Base-by-base conservation (phyloP, 371 early-diverging fungal genomes). In the Syncephalastrum contaminatum region DNA sequence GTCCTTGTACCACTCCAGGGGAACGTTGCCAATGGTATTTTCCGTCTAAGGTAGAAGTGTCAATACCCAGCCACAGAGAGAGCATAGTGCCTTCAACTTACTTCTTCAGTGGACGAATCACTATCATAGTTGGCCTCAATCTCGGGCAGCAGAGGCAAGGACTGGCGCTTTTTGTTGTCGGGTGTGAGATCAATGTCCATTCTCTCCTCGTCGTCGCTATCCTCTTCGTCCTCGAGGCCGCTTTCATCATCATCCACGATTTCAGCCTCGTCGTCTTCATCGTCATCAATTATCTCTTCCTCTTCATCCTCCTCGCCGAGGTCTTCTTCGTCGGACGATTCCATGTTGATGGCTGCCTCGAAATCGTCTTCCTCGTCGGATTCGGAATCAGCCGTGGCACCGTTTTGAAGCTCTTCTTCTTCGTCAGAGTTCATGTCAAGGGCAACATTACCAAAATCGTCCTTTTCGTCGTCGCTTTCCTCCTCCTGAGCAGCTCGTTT, bases 1-100 rank as follows among this genome's bases (percentile, higher is more conserved):
- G 48, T 97, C 97, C 43, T 92, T 89, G 71, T 98, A 98, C 96
- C 96, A 96, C 65, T 94, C 93, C 71, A 93, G 82, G 15, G 97
- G 96, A 16, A 98, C 82, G 58, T 96, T 94, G 52, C 99, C 99
- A 44, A 95, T 86, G 2, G 90, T 90, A 62, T 92, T 90, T 39
- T 74, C 75, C 2, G 82, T 79, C 81, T 83, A 58, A 18, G 43
- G 20, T 4, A 40, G 12, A 13, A 3, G 27, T 19, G 36, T 16
- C 27, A 41, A 59, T 43, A 15, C 13, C 13, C 42, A 15, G 19
- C 8, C 12, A 2, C 18, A n/a, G n/a, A n/a, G 41, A 13, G 3
- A 6, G 27, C 27, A 15, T 3, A 4, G 30, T 14, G 42, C 43
- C 8, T 19, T 20, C 2, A 12, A 19, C 60, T 49, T 71, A 85